Evolutionary conservation across 2,329 filamentous ascomycete genomes (phyloP), one percentile per base, ranked within the genome.

Genomic region (Cytospora schulzeri): DNA sequence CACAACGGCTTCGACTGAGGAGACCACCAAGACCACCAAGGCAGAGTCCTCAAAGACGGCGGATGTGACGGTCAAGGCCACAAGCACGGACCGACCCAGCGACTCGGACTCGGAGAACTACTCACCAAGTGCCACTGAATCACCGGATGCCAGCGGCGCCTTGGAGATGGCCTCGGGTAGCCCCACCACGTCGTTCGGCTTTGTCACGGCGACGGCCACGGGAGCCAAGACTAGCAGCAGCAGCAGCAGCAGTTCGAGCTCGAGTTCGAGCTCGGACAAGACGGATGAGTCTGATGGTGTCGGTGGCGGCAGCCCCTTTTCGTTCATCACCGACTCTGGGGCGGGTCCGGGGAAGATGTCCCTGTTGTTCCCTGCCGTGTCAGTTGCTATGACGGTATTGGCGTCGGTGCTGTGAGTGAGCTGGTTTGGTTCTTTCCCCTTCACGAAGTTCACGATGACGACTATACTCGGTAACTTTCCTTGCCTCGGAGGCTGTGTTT

Each of bases 261-360:
- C 24, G 48, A 31, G n/a, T 28, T 33, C 52, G n/a, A 29, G 33
- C 51, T 29, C 28, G 17, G 7, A 41, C 22, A 19, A 57, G 26
- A 17, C 38, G 17, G 54, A 57, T 1, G 22, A 3, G 26, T 54
- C 48, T 11, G 38, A 26, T 12, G 62, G 57, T 5, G 24, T 64
- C 11, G 65, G 65, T 12, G 62, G 54, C 7, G 65, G 65, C 17
- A 64, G 62, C 38, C 65, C 65, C 0, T 66, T 66, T 48, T 64
- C 62, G 50, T 35, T 56, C 8, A 52, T 35, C 5, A 35, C 26
- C n/a, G 22, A 38, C 9, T 62, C 59, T 33, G 22, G 28, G 19
- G 59, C 12, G 14, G 17, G n/a, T 3, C 45, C 9, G 7, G 45
- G 45, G 9, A 24, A 24, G 9, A 8, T 22, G 8, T 12, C 45